These are phyloP conservation scores for Yueomyces sinensis DNA, from an alignment of 805 yeast genomes.

Conservation along the genomic window DNA sequence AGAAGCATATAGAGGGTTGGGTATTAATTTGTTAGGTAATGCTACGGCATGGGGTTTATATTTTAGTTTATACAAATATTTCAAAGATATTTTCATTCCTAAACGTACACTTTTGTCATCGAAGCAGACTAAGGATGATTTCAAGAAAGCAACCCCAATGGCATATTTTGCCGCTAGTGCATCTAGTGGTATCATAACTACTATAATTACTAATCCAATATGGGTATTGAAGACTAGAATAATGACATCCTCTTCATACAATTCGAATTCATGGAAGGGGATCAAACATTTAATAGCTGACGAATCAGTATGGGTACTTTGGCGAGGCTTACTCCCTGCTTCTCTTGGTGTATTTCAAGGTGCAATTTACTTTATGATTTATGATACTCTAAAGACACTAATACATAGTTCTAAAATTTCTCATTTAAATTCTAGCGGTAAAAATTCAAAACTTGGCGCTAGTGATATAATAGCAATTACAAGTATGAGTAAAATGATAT, in stretches of 20 bases:
- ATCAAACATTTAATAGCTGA: slow-evolving; percentile 30
- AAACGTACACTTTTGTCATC: slow-evolving; percentile 1
- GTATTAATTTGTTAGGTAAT: slow-evolving; percentile 73
- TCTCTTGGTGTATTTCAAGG: slow-evolving; percentile 80
- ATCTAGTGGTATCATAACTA: slow-evolving; percentile 62
- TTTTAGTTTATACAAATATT: slow-evolving; percentile 60
- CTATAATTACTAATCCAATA: slow-evolving; percentile 75
- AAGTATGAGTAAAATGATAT: slow-evolving; percentile 50
- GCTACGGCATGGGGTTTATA: slow-evolving; percentile 83
- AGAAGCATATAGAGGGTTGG: slow-evolving; percentile 58
- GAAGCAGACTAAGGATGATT: neutral
- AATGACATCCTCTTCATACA: slow-evolving; percentile 32
- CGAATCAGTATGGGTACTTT: slow-evolving; percentile 52
- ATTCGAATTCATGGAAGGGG: slow-evolving; percentile 32
- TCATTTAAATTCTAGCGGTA: slow-evolving; percentile 18
- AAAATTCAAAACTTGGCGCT: slow-evolving; percentile 26
- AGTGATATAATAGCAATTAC: slow-evolving; percentile 53
- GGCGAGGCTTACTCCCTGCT: slow-evolving; percentile 66
- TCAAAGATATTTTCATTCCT: slow-evolving; percentile 30
- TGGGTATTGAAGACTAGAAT: slow-evolving; percentile 94
- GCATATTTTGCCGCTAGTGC: slow-evolving; percentile 44
- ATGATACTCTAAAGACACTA: slow-evolving; percentile 42
- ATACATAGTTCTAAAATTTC: slow-evolving; percentile 6
- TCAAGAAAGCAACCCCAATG: slow-evolving; percentile 23
- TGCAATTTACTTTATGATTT: slow-evolving; percentile 74